Percentiles rank a stretch among this genome's conserved stretches.
phyloP scores from a whole-genome alignment of 2,329 filamentous ascomycete genomes.

The Neofusicoccum laricinum region DNA sequence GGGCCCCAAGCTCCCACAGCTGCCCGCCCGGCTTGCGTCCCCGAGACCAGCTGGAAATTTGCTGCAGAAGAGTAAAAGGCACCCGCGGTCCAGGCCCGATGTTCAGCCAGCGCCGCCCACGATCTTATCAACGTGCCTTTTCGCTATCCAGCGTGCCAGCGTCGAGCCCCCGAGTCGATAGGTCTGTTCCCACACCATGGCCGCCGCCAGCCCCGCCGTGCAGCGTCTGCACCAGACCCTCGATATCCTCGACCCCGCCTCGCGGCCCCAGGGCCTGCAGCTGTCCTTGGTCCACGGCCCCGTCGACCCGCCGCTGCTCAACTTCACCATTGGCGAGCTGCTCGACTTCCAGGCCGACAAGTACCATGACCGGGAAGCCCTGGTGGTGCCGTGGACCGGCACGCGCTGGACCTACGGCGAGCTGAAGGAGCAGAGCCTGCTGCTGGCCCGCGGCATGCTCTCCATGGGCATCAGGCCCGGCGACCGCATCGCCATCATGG shows the following conservation, averaged over 20 bases:
- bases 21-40: neutral
- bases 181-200: neutral
- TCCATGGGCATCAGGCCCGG: slow-evolving; percentile 65
- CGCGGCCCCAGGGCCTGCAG: slow-evolving; percentile 10
- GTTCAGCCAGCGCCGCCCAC: neutral
- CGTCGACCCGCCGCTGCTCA: slow-evolving; percentile 65
- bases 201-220: neutral
- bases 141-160: neutral
- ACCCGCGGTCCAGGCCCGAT: neutral
- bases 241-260: slow-evolving; percentile 1
- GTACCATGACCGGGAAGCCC: slow-evolving; percentile 52
- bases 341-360: slow-evolving; percentile 67
- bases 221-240: slow-evolving; percentile 13
- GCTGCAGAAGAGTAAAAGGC: neutral
- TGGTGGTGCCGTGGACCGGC: slow-evolving; percentile 74
- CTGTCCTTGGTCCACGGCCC: slow-evolving; percentile 64
- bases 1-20: neutral
- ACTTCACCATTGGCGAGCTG: slow-evolving; percentile 70
- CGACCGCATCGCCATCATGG: slow-evolving; percentile 73
- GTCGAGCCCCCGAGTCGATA: neutral
- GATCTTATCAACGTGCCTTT: slow-evolving; percentile 6
- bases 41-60: neutral
- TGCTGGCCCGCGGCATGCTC: slow-evolving; percentile 50
- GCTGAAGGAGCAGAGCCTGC: slow-evolving; percentile 38
- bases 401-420: slow-evolving; percentile 64